phyloP scores from a whole-genome alignment of 2,329 filamentous ascomycete species.

The Aspergillus proliferans region DNA sequence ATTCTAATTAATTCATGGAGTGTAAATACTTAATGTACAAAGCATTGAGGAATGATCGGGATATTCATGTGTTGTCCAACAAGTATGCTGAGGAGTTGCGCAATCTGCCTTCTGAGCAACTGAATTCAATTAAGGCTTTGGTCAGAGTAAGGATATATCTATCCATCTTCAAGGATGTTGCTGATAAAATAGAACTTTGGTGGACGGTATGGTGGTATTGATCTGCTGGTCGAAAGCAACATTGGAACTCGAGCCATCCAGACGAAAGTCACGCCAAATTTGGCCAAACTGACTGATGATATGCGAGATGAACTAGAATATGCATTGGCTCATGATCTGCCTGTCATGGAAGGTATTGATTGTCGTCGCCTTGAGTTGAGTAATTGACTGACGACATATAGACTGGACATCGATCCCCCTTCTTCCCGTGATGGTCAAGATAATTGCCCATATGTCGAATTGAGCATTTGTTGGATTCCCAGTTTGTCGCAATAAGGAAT shows the following conservation, averaged over 20 bases:
- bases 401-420: background rate
- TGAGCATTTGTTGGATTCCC: background rate
- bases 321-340: background rate
- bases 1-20: too few relatives aligned
- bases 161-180: background rate
- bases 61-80: conserved; percentile 1
- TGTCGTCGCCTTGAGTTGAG: background rate
- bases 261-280: conserved; percentile 15
- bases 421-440: background rate
- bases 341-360: background rate
- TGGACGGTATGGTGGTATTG: background rate
- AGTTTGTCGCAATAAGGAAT: background rate
- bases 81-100: conserved; percentile 20
- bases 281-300: conserved; percentile 3
- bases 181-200: background rate
- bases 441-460: background rate
- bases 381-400: background rate
- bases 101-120: conserved; percentile 6
- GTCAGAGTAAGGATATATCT: background rate
- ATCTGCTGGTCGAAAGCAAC: conserved; percentile 1
- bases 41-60: too few relatives aligned
- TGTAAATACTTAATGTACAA: too few relatives aligned
- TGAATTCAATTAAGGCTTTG: background rate
- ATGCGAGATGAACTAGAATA: background rate
- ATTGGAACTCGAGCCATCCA: conserved; percentile 1